These are phyloP conservation scores for Cryptococcus neoformans DNA, from an alignment of 1,284 basidiomycete species.

Conservation along the genomic window DNA sequence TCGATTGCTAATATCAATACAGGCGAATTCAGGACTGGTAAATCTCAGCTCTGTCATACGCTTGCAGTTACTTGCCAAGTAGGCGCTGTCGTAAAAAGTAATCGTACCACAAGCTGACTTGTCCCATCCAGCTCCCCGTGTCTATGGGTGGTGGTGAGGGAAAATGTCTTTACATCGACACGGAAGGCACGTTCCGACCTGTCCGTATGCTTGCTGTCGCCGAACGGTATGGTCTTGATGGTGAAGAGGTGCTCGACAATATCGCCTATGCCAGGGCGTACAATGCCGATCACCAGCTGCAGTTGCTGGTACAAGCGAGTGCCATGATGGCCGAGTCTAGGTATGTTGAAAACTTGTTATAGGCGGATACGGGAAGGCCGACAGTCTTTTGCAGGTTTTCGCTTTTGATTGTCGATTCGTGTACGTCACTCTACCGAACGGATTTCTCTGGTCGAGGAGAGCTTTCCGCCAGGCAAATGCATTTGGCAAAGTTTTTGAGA, in stretches of 20 bases:
- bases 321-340: constrained; percentile 97
- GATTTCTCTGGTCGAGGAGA: constrained; percentile 97
- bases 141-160: constrained; percentile 99
- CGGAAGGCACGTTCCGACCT: constrained; percentile 98
- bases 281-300: constrained; percentile 96
- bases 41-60: constrained; percentile 98
- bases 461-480: constrained; percentile 89
- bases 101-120: background rate
- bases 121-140: constrained; percentile 66
- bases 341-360: too few relatives aligned
- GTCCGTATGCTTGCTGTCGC: constrained; percentile 91
- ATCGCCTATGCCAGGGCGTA: constrained; percentile 98
- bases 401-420: constrained; percentile 93
- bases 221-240: constrained; percentile 91
- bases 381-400: constrained; percentile 80
- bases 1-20: background rate
- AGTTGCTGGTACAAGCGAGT: constrained; percentile 84
- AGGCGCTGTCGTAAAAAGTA: constrained; percentile 38
- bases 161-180: constrained; percentile 98
- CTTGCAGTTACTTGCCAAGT: constrained; percentile 88
- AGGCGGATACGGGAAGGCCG: too few relatives aligned
- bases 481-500: constrained; percentile 95
- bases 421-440: constrained; percentile 92
- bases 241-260: constrained; percentile 97
- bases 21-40: constrained; percentile 93